Evolutionary conservation across 176 grass and related monocot species (phyloP), one percentile per base, ranked within the genome.

Genomic region (Typha latifolia): DNA sequence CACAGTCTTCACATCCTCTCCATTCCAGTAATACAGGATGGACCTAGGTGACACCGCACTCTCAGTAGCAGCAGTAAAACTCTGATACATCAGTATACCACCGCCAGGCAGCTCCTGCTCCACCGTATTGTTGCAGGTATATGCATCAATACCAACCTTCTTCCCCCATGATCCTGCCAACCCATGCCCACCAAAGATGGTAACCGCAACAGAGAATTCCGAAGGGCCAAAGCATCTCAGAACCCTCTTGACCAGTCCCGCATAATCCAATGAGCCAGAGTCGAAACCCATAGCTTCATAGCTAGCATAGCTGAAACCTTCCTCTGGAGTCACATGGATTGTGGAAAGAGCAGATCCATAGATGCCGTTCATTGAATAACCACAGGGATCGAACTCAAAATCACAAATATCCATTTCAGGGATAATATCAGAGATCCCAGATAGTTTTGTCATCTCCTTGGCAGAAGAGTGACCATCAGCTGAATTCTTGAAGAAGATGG

Each of bases 351-450:
- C 74, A 43, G 71, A 15, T 12, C 71, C 88, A 32, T 86, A 32
- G 24, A 91, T 81, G 0, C 84, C 88, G 57, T 91, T 91, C 88
- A 91, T 91, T 15, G 88, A 91, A 67, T 91, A 91, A 19, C 88
- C 88, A 0, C 88, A 91, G 3, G 88, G 88, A 47, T 91, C 88
- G 0, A 91, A 91, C 22, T 86, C 84, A 20, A 86, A 91, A 49
- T 91, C 88, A 0, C 88, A 91, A 0, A 91, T 83, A 61, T 91
- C 88, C 88, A 91, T 91, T 61, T 91, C 88, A 0, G 84, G 83
- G 16, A 91, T 76, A 20, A 91, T 91, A 49, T 78, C 67, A 10
- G 84, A 91, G 74, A 91, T 91, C 7, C 84, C 81, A 0, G 88
- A 86, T 50, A 79, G 67, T 72, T 84, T 72, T 0, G 88, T 91